Evolutionary conservation across 768 basidiomycete species (phyloP), one percentile per base, ranked within the genome.

Genomic region (Suillus plorans): DNA sequence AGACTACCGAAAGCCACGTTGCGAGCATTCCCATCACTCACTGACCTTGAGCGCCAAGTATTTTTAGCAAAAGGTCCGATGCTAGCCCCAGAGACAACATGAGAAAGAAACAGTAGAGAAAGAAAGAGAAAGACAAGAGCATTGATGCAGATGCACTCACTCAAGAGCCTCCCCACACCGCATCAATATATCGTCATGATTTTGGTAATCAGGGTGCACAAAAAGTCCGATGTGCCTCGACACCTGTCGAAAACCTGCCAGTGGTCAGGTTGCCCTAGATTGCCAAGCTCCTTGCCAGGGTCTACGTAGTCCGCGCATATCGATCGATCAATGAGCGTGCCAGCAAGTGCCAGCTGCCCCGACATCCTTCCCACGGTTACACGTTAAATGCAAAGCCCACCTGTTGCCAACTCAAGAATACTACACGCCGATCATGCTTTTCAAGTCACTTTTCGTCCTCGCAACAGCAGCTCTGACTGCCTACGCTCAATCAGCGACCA

Each of bases 381-480:
- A 12, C 53, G 13, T 36, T 55, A 55, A 55, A 55, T 13, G 3
- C 31, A 12, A 12, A 6, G 13, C 53, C 16, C 10, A 20, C 28
- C 28, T 53, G 34, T 36, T n/a, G 20, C 34, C 34, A 34, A n/a
- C 20, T 36, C 6, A 20, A 31, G 1, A 37, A 10, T 37, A 55
- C 18, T 20, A 34, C 7, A 12, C 31, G 5, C 20, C 20, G 34
- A 55, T 55, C 34, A 55, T 55, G 53, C 5, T 59, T 31, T 42
- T 64, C 13, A 77, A 75, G 65, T n/a, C 53, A 12, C 68, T 77
- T 42, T 25, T 68, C 5, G 45, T 63, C 47, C 14, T 72, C 18
- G 63, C 56, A 18, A 60, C 69, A 0, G 68, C 64, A 20, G 71
- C 63, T 2, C 61, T 77, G 31, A 61, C 67, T 6, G 76, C 37